A percentile compares a stretch with the other conserved stretches of the same genome.
phyloP scores from a whole-genome alignment of 169 alveolate species.

The Eimeria maxima region DNA sequence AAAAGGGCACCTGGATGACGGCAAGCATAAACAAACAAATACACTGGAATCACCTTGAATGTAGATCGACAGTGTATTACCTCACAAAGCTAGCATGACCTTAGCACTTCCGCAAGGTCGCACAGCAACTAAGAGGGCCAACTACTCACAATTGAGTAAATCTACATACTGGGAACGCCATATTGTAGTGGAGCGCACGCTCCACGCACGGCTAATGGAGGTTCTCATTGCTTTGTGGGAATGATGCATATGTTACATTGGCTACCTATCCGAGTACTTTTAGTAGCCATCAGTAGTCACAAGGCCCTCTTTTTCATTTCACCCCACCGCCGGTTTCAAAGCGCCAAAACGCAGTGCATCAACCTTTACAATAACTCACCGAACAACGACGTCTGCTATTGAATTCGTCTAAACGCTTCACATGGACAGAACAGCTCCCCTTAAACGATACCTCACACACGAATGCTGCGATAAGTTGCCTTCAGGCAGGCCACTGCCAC shows the following conservation, averaged over 20 bases:
- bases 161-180: neutral
- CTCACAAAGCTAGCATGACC: neutral
- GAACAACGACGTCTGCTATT: neutral
- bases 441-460: neutral
- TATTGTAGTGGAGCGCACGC: neutral
- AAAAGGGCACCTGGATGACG: conserved; percentile 55
- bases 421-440: neutral
- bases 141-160: neutral
- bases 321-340: neutral
- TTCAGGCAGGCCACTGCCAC: neutral
- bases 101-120: neutral
- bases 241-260: neutral
- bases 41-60: neutral
- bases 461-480: neutral
- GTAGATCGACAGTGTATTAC: neutral
- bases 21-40: neutral
- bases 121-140: neutral
- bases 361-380: neutral
- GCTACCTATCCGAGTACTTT: neutral
- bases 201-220: neutral
- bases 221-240: neutral
- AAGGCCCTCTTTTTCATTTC: neutral
- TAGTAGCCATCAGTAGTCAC: neutral
- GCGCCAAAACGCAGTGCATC: neutral
- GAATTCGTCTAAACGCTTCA: neutral